These are phyloP conservation scores for Verticillium dahliae DNA, from an alignment of 2,329 filamentous ascomycete species.

Conservation along the genomic window DNA sequence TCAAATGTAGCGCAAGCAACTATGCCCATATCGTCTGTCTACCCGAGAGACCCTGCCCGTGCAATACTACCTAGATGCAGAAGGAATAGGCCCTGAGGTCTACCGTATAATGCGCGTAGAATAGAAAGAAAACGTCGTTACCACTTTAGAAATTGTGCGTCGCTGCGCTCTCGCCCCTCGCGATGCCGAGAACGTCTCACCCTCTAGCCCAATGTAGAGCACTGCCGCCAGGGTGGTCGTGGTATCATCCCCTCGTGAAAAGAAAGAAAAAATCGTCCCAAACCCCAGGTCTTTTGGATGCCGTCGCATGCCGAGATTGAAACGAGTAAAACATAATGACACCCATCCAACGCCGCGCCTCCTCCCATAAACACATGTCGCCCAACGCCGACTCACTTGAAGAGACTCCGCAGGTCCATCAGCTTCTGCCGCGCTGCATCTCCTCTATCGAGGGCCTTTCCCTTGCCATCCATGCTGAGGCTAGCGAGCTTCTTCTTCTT, in stretches of 20 bases:
- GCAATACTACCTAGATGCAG: neutral
- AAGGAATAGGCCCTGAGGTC: neutral
- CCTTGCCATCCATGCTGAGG: conserved; percentile 68
- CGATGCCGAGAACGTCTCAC: too few species aligned
- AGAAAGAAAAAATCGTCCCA: neutral
- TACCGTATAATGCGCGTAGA: neutral
- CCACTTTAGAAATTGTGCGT: neutral
- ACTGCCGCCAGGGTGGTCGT: neutral
- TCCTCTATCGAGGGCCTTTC: conserved; percentile 45
- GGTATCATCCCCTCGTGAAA: neutral
- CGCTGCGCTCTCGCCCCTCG: too few species aligned
- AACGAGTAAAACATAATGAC: neutral
- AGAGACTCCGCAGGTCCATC: conserved; percentile 52
- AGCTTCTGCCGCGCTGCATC: conserved; percentile 54
- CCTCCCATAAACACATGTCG: neutral
- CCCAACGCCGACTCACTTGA: conserved; percentile 31
- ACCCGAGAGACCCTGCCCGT: neutral
- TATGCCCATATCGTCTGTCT: neutral
- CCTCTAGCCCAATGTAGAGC: neutral
- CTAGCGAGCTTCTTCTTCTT: conserved; percentile 91
- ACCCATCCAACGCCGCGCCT: neutral
- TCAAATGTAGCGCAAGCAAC: neutral
- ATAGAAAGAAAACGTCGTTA: conserved; percentile 3
- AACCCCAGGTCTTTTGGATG: neutral
- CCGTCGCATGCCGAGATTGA: neutral